Evolutionary conservation across 495 filamentous ascomycete genomes (phyloP).

Genomic region (Podospora pseudoanserina): DNA sequence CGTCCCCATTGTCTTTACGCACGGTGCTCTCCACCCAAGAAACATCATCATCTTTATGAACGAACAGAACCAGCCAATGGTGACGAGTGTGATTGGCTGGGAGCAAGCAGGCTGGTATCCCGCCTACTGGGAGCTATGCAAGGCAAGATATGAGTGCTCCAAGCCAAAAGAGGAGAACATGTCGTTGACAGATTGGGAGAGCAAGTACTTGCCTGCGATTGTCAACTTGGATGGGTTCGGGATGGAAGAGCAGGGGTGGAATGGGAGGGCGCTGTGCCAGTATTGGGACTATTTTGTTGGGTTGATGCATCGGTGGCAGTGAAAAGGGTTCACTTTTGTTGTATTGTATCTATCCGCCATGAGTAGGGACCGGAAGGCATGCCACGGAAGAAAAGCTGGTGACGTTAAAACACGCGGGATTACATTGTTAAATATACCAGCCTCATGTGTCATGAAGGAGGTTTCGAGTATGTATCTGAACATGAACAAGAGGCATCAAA

Average conservation of each 20-base stretch:
- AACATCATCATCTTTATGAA: constrained; percentile 42
- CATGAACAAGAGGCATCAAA: too few species aligned
- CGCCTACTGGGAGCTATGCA: constrained; percentile 47
- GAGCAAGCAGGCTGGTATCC: constrained; percentile 49
- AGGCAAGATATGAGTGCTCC: constrained; percentile 30
- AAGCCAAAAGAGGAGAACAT: not conserved
- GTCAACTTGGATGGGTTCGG: constrained; percentile 13
- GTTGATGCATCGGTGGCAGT: constrained; percentile 12
- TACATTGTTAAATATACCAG: too few species aligned
- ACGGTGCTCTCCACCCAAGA: constrained; percentile 44
- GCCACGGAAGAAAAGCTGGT: too few species aligned
- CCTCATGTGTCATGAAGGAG: too few species aligned
- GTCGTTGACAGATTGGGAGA: constrained; percentile 12
- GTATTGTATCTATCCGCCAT: not conserved
- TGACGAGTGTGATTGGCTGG: constrained; percentile 46
- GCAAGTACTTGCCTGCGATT: constrained; percentile 16
- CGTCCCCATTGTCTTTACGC: constrained; percentile 44
- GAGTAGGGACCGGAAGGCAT: not conserved
- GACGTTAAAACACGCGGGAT: too few species aligned
- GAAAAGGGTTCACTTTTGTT: not conserved
- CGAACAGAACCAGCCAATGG: constrained; percentile 25
- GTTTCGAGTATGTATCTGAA: too few species aligned
- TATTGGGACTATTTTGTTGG: constrained; percentile 24
- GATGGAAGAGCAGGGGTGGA: constrained; percentile 8
- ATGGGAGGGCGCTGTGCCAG: constrained; percentile 12